Percentiles rank a stretch among this genome's conserved stretches.
Evolutionary conservation across 2,329 filamentous ascomycete genomes (phyloP).

Genomic region (Aspergillus melleus): DNA sequence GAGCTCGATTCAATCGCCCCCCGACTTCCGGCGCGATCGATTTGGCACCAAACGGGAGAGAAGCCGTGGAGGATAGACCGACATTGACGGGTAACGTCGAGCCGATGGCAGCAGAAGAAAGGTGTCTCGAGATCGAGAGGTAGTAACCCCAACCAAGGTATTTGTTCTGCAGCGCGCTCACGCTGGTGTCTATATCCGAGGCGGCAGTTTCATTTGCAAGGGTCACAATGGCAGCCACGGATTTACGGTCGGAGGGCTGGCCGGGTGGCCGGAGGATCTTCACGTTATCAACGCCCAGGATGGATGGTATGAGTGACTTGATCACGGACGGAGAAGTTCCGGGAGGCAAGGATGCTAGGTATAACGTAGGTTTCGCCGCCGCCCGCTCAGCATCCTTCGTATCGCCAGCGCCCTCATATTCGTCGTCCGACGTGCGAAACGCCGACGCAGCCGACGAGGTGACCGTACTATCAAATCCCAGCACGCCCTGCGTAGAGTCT

Average conservation of each 20-base stretch:
- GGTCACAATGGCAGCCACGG: constrained; percentile 75
- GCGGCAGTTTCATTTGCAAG: constrained; percentile 77
- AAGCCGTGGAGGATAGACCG: constrained; percentile 49
- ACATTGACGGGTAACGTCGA: constrained; percentile 51
- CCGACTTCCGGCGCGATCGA: constrained; percentile 53
- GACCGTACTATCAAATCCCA: constrained; percentile 40
- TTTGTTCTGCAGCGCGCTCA: constrained; percentile 75
- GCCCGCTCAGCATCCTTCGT: constrained; percentile 47
- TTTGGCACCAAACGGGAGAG: constrained; percentile 77
- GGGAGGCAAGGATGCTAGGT: constrained; percentile 55
- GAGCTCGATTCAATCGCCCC: constrained; percentile 51
- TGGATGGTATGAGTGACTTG: constrained; percentile 52
- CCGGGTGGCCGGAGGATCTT: constrained; percentile 64
- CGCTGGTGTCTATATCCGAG: constrained; percentile 77
- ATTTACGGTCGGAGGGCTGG: constrained; percentile 62
- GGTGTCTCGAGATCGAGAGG: constrained; percentile 74
- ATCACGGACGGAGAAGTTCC: constrained; percentile 52
- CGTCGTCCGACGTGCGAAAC: constrained; percentile 46
- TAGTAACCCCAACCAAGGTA: constrained; percentile 86
- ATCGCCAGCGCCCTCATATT: constrained; percentile 43
- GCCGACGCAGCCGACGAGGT: constrained; percentile 34
- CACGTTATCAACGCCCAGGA: constrained; percentile 69
- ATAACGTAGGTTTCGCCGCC: constrained; percentile 56
- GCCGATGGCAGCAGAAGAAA: constrained; percentile 72
- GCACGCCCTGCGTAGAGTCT: constrained; percentile 37